These are phyloP conservation scores for Aspergillus nidulans DNA, from an alignment of 495 filamentous ascomycete species.

Conservation along the genomic window DNA sequence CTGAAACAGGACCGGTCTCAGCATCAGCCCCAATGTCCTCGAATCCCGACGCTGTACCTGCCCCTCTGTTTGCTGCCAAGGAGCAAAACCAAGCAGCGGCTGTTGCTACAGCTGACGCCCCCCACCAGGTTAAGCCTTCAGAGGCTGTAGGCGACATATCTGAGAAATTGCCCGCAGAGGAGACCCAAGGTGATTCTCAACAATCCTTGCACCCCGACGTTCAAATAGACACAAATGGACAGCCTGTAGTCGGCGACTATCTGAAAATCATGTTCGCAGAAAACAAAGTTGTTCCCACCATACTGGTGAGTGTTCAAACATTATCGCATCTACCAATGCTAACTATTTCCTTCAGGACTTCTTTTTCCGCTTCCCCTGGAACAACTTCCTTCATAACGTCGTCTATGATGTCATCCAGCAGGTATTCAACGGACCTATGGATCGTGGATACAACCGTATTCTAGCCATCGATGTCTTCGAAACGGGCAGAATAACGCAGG, in stretches of 20 bases:
- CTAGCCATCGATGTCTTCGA: conserved; percentile 94
- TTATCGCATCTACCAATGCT: not conserved
- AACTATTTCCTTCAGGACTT: conserved; percentile 57
- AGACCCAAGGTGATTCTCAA: conserved; percentile 32
- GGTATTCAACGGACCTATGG: conserved; percentile 98
- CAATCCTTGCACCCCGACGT: conserved; percentile 33
- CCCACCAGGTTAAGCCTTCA: conserved; percentile 21
- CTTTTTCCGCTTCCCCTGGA: conserved; percentile 99
- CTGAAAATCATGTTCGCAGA: conserved; percentile 97
- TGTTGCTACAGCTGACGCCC: conserved; percentile 13
- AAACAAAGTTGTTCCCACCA: conserved; percentile 90
- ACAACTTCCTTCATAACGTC: conserved; percentile 99
- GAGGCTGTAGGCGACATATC: conserved; percentile 22
- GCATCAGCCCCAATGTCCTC: conserved; percentile 38
- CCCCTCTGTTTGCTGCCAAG: conserved; percentile 55
- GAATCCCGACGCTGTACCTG: conserved; percentile 62
- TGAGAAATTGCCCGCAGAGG: conserved; percentile 21
- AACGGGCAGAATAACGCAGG: conserved; percentile 79
- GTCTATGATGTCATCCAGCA: conserved; percentile 99
- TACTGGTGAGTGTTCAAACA: conserved; percentile 60
- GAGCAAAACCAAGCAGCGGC: conserved; percentile 24
- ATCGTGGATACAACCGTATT: conserved; percentile 85
- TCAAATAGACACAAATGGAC: conserved; percentile 61
- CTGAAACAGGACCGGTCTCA: conserved; percentile 10
- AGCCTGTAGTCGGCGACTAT: conserved; percentile 94